Evolutionary conservation across 1,284 basidiomycete genomes (phyloP).

Genomic region (Mycena sp.): DNA sequence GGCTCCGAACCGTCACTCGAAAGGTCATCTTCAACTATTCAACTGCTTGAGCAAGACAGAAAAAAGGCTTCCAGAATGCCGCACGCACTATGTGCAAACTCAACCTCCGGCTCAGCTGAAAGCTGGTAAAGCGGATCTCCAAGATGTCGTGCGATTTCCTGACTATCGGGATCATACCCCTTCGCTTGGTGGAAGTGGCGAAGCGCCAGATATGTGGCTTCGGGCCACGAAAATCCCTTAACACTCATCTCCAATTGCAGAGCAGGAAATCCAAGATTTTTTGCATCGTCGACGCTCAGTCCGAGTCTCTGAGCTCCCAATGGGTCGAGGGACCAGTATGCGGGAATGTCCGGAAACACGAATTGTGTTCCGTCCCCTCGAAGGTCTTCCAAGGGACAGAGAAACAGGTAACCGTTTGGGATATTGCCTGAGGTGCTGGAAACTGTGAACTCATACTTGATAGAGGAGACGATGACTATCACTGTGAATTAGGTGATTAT

Average conservation of each 20-base stretch:
- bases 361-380: background rate
- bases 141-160: background rate
- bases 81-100: background rate
- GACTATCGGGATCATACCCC: slow-evolving; percentile 4
- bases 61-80: too few species aligned
- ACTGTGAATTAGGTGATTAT: too few species aligned
- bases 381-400: background rate
- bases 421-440: background rate
- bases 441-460: background rate
- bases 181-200: slow-evolving; percentile 6
- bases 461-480: background rate
- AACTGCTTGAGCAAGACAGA: too few species aligned
- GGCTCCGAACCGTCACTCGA: too few species aligned
- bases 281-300: background rate
- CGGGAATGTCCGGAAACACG: background rate
- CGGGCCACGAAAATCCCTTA: background rate
- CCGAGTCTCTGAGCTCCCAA: background rate
- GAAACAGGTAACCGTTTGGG: background rate
- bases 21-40: too few species aligned
- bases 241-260: background rate
- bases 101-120: background rate
- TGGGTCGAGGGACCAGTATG: slow-evolving; percentile 4
- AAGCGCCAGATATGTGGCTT: background rate
- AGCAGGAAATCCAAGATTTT: background rate
- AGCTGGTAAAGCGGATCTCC: background rate